Evolutionary conservation across 179 eudicot species (phyloP).

Genomic region (Camellia oleifera): DNA sequence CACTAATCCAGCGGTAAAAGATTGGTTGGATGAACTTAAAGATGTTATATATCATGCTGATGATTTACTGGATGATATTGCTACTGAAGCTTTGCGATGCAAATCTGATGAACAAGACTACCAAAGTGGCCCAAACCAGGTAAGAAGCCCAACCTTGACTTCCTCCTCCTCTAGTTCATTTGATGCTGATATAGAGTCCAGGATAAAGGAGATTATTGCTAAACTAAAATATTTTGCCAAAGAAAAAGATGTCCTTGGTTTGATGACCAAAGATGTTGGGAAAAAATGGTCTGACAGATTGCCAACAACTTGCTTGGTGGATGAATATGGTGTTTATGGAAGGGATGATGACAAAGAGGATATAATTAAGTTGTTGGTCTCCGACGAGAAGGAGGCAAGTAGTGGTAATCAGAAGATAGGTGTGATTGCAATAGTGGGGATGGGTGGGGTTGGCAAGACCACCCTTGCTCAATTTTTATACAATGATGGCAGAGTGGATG

Average conservation of each 20-base stretch:
- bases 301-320: neutral
- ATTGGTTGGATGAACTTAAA: neutral
- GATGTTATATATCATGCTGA: neutral
- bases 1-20: neutral
- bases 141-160: neutral
- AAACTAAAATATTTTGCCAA: neutral
- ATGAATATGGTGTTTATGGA: slow-evolving; percentile 24
- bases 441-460: slow-evolving; percentile 25
- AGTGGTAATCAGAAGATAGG: neutral
- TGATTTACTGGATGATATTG: neutral
- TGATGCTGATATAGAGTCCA: neutral
- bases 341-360: slow-evolving; percentile 26
- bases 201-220: neutral
- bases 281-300: neutral
- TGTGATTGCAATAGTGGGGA: slow-evolving; percentile 15
- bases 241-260: neutral
- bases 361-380: neutral
- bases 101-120: neutral
- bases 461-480: slow-evolving; percentile 17
- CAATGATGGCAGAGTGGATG: neutral
- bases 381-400: neutral
- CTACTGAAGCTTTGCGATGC: neutral
- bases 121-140: neutral
- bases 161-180: neutral
- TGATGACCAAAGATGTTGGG: neutral